Evolutionary conservation across 192 early-diverging fungal species (phyloP).

Genomic region (Coemansia sp.): DNA sequence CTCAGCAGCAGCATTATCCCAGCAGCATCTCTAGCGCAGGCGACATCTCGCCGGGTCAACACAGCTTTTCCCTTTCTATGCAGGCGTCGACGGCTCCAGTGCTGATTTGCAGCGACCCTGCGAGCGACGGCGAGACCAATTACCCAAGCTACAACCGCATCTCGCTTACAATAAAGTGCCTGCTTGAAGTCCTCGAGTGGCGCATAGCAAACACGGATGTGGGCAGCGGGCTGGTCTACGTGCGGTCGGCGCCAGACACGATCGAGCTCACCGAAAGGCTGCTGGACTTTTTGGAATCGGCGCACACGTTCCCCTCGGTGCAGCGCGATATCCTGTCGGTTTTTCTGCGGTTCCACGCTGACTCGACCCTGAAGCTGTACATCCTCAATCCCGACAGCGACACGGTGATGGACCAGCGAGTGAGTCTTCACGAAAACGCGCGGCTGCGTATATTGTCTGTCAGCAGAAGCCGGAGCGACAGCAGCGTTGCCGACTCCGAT

Average conservation of each 20-base stretch:
- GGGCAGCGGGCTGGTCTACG: slow-evolving; percentile 16
- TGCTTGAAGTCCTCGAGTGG: slow-evolving; percentile 28
- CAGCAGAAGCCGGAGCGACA: background rate
- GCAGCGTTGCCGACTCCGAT: background rate
- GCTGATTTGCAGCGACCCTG: slow-evolving; percentile 5
- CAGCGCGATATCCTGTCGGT: slow-evolving; percentile 37
- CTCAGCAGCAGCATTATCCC: background rate
- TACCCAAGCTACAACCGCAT: slow-evolving; percentile 35
- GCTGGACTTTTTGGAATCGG: slow-evolving; percentile 36
- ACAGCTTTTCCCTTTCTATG: background rate
- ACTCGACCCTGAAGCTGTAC: slow-evolving; percentile 40
- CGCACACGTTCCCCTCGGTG: slow-evolving; percentile 33
- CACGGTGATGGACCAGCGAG: slow-evolving; percentile 50
- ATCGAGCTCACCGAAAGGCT: slow-evolving; percentile 36
- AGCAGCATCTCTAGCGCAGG: slow-evolving; percentile 2
- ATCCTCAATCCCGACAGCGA: slow-evolving; percentile 28
- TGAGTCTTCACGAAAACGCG: slow-evolving; percentile 44
- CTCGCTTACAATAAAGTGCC: slow-evolving; percentile 17
- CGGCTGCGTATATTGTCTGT: slow-evolving; percentile 28
- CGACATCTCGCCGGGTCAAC: slow-evolving; percentile 10
- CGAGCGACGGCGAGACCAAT: slow-evolving; percentile 9
- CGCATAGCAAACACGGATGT: slow-evolving; percentile 38
- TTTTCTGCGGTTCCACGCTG: slow-evolving; percentile 46
- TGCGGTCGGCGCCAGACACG: slow-evolving; percentile 21
- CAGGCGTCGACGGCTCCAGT: background rate